Conservation (phyloP, 768 basidiomycete species). For the Guyanaporus albipodus region DNA sequence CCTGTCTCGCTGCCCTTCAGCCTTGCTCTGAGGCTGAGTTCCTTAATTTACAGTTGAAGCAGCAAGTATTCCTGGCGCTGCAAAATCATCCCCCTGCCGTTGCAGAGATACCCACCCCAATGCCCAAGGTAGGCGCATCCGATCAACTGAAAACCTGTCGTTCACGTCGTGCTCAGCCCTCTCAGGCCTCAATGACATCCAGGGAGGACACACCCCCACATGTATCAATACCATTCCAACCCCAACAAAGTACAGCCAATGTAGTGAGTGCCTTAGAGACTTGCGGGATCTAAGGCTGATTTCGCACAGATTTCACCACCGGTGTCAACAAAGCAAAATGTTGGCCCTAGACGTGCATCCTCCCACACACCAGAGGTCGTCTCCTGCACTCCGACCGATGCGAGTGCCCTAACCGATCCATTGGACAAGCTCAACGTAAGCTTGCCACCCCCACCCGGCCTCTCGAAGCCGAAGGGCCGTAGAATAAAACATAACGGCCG, state of each 20-base stretch:
- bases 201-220: neutral
- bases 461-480: neutral
- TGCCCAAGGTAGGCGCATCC: conserved; percentile 2
- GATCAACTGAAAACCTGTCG: neutral
- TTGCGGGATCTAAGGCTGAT: neutral
- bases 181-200: neutral
- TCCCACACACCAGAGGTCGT: neutral
- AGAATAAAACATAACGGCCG: neutral
- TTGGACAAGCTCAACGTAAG: neutral
- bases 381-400: neutral
- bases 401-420: neutral
- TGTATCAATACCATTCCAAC: neutral
- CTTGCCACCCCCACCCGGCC: conserved; percentile 11
- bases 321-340: too few species aligned
- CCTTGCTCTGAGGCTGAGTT: neutral
- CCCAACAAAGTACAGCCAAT: neutral
- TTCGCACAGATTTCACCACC: too few species aligned
- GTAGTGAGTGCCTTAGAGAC: neutral
- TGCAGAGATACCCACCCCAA: neutral
- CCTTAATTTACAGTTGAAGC: conserved; percentile 5
- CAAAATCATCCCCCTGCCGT: neutral
- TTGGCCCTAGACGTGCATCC: too few species aligned
- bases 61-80: neutral
- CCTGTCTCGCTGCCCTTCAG: neutral
- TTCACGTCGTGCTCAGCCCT: conserved; percentile 5